Evolutionary conservation across 2,329 filamentous ascomycete species (phyloP).

Genomic region (Paraconiothyrium brasiliense): DNA sequence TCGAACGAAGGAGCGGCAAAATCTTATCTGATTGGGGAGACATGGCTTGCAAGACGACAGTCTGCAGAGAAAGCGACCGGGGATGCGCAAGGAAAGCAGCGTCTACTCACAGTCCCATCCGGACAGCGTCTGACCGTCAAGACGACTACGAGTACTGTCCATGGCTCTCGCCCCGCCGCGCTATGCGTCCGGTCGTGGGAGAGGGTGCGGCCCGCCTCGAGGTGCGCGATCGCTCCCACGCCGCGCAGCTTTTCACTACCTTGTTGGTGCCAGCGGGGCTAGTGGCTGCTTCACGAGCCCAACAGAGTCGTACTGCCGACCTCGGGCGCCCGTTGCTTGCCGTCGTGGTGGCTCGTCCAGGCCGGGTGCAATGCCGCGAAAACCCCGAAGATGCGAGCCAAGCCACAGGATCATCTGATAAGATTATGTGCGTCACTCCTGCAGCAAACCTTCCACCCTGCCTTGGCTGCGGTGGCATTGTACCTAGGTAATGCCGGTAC

Average conservation of each 20-base stretch:
- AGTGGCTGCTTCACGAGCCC: conserved; percentile 1
- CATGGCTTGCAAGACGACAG: neutral
- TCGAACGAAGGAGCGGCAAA: neutral
- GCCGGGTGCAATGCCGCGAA: neutral
- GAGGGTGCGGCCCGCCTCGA: conserved; percentile 4
- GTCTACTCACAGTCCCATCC: neutral
- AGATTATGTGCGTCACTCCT: neutral
- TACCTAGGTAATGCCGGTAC: neutral
- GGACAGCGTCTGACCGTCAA: neutral
- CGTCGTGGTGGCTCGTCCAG: neutral
- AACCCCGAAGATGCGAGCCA: neutral
- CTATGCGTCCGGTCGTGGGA: neutral
- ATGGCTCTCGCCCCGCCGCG: neutral
- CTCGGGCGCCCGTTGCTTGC: conserved; percentile 6
- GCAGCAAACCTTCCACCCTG: neutral
- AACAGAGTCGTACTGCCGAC: conserved; percentile 3
- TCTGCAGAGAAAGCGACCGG: neutral
- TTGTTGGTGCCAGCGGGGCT: neutral
- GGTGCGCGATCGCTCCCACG: conserved; percentile 16
- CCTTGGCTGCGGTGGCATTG: neutral
- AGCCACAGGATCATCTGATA: conserved; percentile 9
- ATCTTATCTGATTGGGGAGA: conserved; percentile 9
- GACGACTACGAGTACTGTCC: neutral
- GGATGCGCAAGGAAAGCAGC: neutral
- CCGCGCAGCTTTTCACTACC: conserved; percentile 3